Evolutionary conservation across 1,139 yeast genomes (phyloP), one percentile per base, ranked within the genome.

Genomic region (Entelexis paramagnoliae): DNA sequence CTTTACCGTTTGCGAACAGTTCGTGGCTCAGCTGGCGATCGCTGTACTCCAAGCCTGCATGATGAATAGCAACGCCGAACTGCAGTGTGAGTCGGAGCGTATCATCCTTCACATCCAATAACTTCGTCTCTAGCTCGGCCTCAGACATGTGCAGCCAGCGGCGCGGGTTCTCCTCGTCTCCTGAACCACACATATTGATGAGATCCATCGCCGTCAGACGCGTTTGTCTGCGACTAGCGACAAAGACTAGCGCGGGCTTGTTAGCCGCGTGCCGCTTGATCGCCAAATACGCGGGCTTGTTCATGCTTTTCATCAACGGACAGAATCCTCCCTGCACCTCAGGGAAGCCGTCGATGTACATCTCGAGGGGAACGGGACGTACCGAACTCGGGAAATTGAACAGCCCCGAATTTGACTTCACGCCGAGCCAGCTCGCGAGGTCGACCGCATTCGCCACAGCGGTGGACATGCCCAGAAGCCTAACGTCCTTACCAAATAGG

Each of bases 401-500:
- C 50, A 93, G 69, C 0, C 97, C 98, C 38, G 64, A 59, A 26
- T 61, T 60, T 56, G 83, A 83, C 58, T 80, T 78, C 7, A 89
- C 95, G 17, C 95, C 93, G 22, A 93, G 72, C 99, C 99, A 93
- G 14, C 94, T 86, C 0, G 96, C 98, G 94, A 93, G 83, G 67
- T 93, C 99, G 64, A 85, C 81, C 0, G 98, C 97, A 69, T 93
- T 93, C 0, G 97, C 87, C 22, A 93, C 97, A 3, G 98, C 97
- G 3, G 98, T 91, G 1, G 97, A 88, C 83, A 93, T 79, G 29
- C 99, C 99, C 46, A 93, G 68, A 42, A 93, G 69, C 55, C 99
- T 70, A 20, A 89, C 81, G 53, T 79, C 77, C 0, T 94, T 87
- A 59, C 83, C 47, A 34, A 44, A 44, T 1, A 44, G 17, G 64